Evolutionary conservation across 352 stramenopile genomes (phyloP), one percentile per base, ranked within the genome.

Genomic region (Phytophthora tubulina): DNA sequence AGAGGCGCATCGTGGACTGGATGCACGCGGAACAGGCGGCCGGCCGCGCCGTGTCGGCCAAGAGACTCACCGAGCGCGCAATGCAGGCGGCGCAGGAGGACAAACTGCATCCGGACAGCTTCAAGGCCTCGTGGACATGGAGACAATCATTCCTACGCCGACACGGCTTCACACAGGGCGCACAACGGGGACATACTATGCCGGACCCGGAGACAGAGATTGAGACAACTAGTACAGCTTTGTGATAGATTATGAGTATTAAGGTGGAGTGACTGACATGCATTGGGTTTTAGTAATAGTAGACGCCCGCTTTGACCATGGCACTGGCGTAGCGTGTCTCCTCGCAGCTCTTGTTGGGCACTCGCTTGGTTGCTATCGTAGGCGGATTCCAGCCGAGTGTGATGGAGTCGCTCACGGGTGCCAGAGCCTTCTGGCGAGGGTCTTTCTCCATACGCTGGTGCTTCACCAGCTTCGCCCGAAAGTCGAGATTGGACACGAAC

Each of bases 301-400:
- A 90, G 44, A 91, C 81, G 39, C 82, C 85, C 2, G 83, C 85
- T 62, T 93, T 93, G 65, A 91, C 79, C 82, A 91, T 93, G 53
- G 83, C 85, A 73, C 81, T 88, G 31, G 85, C 83, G 68, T 81
- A 90, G 30, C 76, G 72, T 7, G 85, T 93, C 56, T 93, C 85
- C 32, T 91, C 85, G 62, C 85, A 93, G 71, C 83, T 93, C 51
- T 86, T 86, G 17, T 60, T 93, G 13, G 83, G 81, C 30, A 77
- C 73, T 17, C 83, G 81, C 70, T 79, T 73, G 15, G 70, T 79
- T 56, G 69, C 45, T 15, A 79, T 86, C 32, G 81, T 88, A 15
- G 81, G 81, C 50, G 76, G 63, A 14, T 75, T 72, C 85, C 85
- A 93, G 10, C 83, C 83, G 33, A 88, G 62, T 21, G 75, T 77